phyloP scores from a whole-genome alignment of 495 filamentous ascomycete species.

The Penicillium simplicissimum region DNA sequence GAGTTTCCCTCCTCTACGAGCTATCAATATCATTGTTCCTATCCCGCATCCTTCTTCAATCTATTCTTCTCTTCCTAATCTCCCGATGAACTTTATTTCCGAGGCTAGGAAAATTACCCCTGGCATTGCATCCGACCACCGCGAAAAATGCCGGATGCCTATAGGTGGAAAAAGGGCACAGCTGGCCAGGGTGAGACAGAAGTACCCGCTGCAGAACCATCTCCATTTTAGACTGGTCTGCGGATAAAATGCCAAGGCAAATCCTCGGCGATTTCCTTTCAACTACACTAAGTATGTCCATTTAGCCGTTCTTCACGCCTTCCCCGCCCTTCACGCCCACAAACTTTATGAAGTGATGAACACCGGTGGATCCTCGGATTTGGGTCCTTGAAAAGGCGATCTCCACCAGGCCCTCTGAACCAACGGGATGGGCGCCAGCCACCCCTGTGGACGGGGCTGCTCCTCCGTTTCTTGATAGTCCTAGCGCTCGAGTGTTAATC shows the following conservation, averaged over 20 bases:
- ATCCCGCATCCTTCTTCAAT: constrained; percentile 16
- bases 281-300: not conserved
- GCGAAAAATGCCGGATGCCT: not conserved
- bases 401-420: not conserved
- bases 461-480: constrained; percentile 27
- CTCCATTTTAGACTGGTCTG: not conserved
- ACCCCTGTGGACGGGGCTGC: constrained; percentile 7
- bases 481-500: constrained; percentile 7
- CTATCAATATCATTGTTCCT: not conserved
- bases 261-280: not conserved
- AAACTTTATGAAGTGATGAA: not conserved
- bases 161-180: constrained; percentile 28
- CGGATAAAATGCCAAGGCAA: not conserved
- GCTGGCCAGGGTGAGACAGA: not conserved
- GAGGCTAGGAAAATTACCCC: not conserved
- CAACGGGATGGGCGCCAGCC: constrained; percentile 1
- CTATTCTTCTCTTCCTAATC: constrained; percentile 1
- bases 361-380: not conserved
- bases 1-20: not conserved
- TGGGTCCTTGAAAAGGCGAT: not conserved
- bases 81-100: not conserved
- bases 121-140: constrained; percentile 2
- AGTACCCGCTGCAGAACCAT: not conserved
- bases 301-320: constrained; percentile 13
- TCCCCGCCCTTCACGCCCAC: not conserved